Conservation (phyloP, 1,284 basidiomycete genomes). For the Polyporus tsugae region DNA sequence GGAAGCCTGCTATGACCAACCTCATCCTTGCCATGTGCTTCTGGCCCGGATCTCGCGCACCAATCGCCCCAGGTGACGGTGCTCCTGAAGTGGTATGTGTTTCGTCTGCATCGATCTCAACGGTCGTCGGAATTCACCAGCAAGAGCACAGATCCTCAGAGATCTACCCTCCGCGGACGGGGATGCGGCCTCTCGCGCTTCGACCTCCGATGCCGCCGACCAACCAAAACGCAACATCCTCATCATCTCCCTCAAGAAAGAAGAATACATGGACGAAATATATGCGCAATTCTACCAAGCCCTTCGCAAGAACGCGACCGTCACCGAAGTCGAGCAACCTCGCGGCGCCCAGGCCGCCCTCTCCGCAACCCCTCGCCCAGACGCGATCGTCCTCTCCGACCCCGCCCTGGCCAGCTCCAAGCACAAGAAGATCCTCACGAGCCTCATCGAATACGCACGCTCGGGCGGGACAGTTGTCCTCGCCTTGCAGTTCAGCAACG, state of each 20-base stretch:
- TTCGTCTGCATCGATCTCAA: not conserved
- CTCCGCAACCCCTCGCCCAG: conserved; percentile 15
- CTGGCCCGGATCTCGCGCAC: not conserved
- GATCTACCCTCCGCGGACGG: not conserved
- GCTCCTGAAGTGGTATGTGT: not conserved
- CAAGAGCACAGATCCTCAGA: not conserved
- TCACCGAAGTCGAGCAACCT: conserved; percentile 12
- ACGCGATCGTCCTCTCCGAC: conserved; percentile 30
- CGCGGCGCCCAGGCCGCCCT: conserved; percentile 18
- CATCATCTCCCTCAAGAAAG: conserved; percentile 28
- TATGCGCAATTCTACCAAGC: conserved; percentile 26
- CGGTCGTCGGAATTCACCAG: not conserved
- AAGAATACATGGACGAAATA: conserved; percentile 9
- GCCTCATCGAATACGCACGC: conserved; percentile 19
- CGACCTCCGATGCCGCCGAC: not conserved
- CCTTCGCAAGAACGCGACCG: conserved; percentile 21
- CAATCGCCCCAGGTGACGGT: not conserved
- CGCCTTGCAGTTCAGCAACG: conserved; percentile 8
- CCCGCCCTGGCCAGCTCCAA: conserved; percentile 9
- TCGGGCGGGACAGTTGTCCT: not conserved
- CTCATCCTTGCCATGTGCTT: conserved; percentile 28
- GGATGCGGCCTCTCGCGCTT: not conserved
- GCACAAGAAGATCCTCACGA: conserved; percentile 11
- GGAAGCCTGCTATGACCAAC: conserved; percentile 11
- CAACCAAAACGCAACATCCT: conserved; percentile 21